These are phyloP conservation scores for Lanzia echinophila DNA, from an alignment of 2,329 filamentous ascomycete genomes.

Conservation along the genomic window DNA sequence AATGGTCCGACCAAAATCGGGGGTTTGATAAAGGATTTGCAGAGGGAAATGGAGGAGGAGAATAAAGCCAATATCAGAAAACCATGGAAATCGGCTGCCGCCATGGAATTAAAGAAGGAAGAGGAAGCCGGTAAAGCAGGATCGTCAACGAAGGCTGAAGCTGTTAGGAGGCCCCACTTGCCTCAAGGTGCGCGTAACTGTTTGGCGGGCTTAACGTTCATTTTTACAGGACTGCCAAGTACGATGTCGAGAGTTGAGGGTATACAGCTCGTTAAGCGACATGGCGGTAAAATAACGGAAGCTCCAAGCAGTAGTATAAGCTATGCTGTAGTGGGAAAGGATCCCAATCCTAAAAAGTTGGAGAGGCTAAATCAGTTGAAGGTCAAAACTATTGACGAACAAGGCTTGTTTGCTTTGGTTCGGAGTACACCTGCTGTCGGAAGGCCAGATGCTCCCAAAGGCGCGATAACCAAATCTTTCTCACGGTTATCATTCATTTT, in stretches of 20 bases:
- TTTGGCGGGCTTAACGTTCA: constrained; percentile 80
- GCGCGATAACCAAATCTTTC: too few species aligned
- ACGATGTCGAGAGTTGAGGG: constrained; percentile 79
- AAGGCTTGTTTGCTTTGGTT: constrained; percentile 85
- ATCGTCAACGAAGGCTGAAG: too few species aligned
- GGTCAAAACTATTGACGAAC: constrained; percentile 90
- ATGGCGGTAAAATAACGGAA: constrained; percentile 83
- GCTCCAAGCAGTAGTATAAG: constrained; percentile 89
- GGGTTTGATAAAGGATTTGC: too few species aligned
- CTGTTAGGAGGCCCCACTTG: constrained; percentile 60
- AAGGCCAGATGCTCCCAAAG: too few species aligned
- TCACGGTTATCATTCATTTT: too few species aligned
- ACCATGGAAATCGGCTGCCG: too few species aligned
- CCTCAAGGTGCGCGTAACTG: constrained; percentile 85
- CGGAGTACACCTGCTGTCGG: constrained; percentile 67
- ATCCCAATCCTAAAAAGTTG: constrained; percentile 91
- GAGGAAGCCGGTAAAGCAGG: too few species aligned
- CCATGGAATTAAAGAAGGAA: too few species aligned
- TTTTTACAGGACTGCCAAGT: constrained; percentile 86
- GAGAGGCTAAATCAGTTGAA: constrained; percentile 72
- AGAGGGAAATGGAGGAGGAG: too few species aligned
- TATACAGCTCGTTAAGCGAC: constrained; percentile 79
- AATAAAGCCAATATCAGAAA: too few species aligned
- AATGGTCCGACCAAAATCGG: too few species aligned
- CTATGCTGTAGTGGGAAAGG: constrained; percentile 83